These are phyloP conservation scores for Pichia sp. DNA, from an alignment of 1,139 yeast genomes.

Conservation along the genomic window DNA sequence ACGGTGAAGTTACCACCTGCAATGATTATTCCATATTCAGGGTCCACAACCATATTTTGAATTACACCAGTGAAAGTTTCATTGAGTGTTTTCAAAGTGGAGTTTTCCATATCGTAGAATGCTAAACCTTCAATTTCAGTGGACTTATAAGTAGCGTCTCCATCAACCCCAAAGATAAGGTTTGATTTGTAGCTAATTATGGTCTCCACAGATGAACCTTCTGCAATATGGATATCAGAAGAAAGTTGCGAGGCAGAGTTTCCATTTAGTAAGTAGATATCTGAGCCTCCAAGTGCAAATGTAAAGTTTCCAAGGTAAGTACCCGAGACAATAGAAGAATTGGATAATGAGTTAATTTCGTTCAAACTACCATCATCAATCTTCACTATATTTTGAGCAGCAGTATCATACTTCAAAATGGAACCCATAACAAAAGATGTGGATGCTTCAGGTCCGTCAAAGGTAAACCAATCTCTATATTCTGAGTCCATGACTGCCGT, in stretches of 20 bases:
- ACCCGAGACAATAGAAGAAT: conserved; percentile 20
- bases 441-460: conserved; percentile 15
- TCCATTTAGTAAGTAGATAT: conserved; percentile 10
- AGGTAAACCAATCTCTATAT: conserved; percentile 6
- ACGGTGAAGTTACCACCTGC: conserved; percentile 70
- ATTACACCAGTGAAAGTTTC: conserved; percentile 17
- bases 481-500: conserved; percentile 28
- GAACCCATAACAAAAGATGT: conserved; percentile 34
- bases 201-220: conserved; percentile 32
- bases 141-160: conserved; percentile 32
- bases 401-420: conserved; percentile 20
- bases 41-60: conserved; percentile 19
- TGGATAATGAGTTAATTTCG: background rate
- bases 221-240: conserved; percentile 32
- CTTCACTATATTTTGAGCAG: conserved; percentile 15
- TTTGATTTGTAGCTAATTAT: conserved; percentile 37
- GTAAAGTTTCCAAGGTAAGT: conserved; percentile 41
- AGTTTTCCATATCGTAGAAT: conserved; percentile 12
- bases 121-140: conserved; percentile 13
- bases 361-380: conserved; percentile 8
- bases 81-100: conserved; percentile 10
- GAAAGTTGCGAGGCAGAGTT: conserved; percentile 6
- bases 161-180: conserved; percentile 47
- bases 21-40: conserved; percentile 32
- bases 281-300: conserved; percentile 47